A percentile compares a stretch with the other conserved stretches of the same genome.
Evolutionary conservation across 495 filamentous ascomycete genomes (phyloP).

Genomic region (Penicillium cataractarum): DNA sequence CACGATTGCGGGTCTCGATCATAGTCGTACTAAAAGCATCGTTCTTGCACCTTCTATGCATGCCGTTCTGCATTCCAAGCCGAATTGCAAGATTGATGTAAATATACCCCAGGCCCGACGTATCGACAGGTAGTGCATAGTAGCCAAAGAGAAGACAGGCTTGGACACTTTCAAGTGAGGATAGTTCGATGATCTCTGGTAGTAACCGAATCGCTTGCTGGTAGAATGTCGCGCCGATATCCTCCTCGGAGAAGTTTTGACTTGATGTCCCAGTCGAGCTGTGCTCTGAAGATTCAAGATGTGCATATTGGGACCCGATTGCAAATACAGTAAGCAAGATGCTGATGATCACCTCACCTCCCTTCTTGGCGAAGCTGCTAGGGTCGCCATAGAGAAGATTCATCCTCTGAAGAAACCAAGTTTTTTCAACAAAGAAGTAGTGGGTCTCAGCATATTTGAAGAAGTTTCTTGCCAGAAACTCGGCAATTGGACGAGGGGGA

Average conservation of each 20-base stretch:
- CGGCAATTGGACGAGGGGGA: slow-evolving; percentile 42
- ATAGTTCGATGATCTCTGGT: slow-evolving; percentile 45
- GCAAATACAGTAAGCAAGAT: slow-evolving; percentile 43
- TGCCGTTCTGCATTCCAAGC: slow-evolving; percentile 47
- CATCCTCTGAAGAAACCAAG: not conserved
- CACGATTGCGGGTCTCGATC: slow-evolving; percentile 40
- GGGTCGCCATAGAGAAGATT: slow-evolving; percentile 2
- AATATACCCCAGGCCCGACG: slow-evolving; percentile 42
- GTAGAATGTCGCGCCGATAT: slow-evolving; percentile 44
- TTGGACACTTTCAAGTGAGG: slow-evolving; percentile 46
- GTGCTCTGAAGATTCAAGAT: slow-evolving; percentile 33
- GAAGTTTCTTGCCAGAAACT: slow-evolving; percentile 40
- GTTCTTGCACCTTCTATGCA: slow-evolving; percentile 41
- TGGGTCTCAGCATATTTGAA: slow-evolving; percentile 45
- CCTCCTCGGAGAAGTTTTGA: slow-evolving; percentile 31
- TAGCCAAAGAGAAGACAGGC: slow-evolving; percentile 42
- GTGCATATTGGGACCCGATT: slow-evolving; percentile 48
- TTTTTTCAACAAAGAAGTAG: slow-evolving; percentile 30
- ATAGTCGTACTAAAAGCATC: slow-evolving; percentile 28
- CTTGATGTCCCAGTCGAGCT: not conserved
- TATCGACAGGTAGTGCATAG: slow-evolving; percentile 43
- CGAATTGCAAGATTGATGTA: slow-evolving; percentile 41
- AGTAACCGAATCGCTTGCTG: slow-evolving; percentile 40
- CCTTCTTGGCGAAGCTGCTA: slow-evolving; percentile 24
- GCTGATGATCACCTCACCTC: slow-evolving; percentile 35